Conservation (phyloP, 1,284 basidiomycete species). For the Prillingera fragicola region DNA sequence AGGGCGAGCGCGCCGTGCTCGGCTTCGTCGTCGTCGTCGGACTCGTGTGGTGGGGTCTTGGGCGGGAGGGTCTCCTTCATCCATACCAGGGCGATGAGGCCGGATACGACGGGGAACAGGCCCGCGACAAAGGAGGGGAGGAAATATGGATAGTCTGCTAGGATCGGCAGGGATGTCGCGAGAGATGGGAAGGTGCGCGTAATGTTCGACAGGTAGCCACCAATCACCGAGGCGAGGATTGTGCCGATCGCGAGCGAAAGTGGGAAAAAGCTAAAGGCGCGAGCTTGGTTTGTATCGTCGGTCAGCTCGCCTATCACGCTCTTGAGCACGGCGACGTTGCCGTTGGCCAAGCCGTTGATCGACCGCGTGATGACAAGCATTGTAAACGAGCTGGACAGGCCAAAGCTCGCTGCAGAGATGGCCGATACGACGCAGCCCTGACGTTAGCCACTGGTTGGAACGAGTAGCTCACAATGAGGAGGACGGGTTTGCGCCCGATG, state of each 20-base stretch:
- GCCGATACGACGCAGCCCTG: conserved; percentile 32
- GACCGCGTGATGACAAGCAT: conserved; percentile 27
- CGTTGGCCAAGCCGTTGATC: conserved; percentile 36
- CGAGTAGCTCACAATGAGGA: conserved; percentile 27
- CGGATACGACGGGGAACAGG: conserved; percentile 25
- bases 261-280: conserved; percentile 39
- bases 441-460: background rate
- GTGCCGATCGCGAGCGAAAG: conserved; percentile 34
- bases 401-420: conserved; percentile 30
- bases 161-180: conserved; percentile 23
- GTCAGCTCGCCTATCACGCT: conserved; percentile 36
- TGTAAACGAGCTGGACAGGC: conserved; percentile 27
- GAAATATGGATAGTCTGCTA: conserved; percentile 30
- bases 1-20: conserved; percentile 20
- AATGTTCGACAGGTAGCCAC: conserved; percentile 21
- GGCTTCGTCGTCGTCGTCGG: conserved; percentile 9
- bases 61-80: conserved; percentile 31
- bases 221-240: conserved; percentile 33
- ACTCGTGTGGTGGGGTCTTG: too few species aligned
- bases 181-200: conserved; percentile 15
- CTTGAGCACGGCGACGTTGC: conserved; percentile 39
- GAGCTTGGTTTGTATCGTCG: conserved; percentile 36
- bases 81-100: conserved; percentile 22
- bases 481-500: conserved; percentile 35
- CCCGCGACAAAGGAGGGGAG: conserved; percentile 31